Percentiles rank a stretch among this genome's conserved stretches.
Evolutionary conservation across 306 rosid genomes (phyloP).

Genomic region (Vigna nakashimae): DNA sequence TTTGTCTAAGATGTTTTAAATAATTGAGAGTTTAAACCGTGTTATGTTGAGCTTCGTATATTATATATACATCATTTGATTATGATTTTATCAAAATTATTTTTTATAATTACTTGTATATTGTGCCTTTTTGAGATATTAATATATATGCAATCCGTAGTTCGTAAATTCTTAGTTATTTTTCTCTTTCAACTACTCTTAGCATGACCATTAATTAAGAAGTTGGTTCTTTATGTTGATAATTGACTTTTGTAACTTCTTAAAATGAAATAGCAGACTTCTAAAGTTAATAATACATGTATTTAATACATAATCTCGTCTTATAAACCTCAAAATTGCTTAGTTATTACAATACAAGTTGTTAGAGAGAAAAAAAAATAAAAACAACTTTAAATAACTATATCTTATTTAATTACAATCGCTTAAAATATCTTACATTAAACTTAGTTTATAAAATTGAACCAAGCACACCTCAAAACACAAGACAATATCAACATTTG

Average conservation of each 20-base stretch:
- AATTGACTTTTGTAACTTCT: no score
- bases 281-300: no score
- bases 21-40: not conserved
- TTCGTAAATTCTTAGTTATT: not conserved
- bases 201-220: not conserved
- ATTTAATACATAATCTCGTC: no score
- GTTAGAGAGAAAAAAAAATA: no score
- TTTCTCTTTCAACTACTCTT: not conserved
- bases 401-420: not conserved
- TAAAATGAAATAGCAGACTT: no score
- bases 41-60: not conserved
- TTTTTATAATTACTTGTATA: no score
- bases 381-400: not conserved
- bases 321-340: no score
- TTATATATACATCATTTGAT: not conserved
- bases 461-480: no score
- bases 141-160: no score
- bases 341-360: no score
- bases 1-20: not conserved
- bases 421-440: not conserved
- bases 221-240: not conserved
- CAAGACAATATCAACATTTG: not conserved
- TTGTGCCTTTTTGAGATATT: no score
- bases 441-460: no score
- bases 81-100: not conserved